These are phyloP conservation scores for Aschersonia sp. DNA, from an alignment of 2,329 filamentous ascomycete species.

Conservation along the genomic window DNA sequence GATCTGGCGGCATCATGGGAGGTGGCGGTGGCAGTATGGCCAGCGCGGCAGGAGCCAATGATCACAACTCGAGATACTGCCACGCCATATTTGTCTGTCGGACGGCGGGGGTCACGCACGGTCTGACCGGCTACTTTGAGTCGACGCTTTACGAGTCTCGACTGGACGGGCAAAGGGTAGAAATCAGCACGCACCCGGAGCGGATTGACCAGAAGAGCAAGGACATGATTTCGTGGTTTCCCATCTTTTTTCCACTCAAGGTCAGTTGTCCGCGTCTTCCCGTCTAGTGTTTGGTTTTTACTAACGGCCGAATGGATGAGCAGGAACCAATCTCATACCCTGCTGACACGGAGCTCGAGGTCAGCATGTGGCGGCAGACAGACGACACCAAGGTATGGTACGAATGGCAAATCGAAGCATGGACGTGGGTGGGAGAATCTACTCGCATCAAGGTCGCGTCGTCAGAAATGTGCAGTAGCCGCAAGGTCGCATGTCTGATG, in stretches of 20 bases:
- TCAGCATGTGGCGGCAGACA: conserved; percentile 93
- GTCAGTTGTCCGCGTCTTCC: conserved; percentile 30
- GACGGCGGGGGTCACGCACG: conserved; percentile 74
- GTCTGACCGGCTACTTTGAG: conserved; percentile 90
- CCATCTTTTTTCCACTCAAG: conserved; percentile 94
- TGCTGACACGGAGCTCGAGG: conserved; percentile 68
- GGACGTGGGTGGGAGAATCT: conserved; percentile 45
- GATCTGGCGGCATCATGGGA: conserved; percentile 48
- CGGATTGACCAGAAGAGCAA: conserved; percentile 86
- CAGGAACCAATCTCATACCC: conserved; percentile 79
- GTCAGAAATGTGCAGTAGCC: conserved; percentile 54
- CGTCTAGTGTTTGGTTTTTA: not conserved
- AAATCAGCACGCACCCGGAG: conserved; percentile 85
- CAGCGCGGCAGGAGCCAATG: conserved; percentile 68
- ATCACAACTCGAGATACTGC: conserved; percentile 78
- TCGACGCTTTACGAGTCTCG: conserved; percentile 69
- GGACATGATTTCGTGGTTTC: conserved; percentile 99
- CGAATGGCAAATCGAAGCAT: conserved; percentile 91
- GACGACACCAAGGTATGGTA: conserved; percentile 97
- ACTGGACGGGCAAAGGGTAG: conserved; percentile 41
- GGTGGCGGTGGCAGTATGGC: conserved; percentile 60
- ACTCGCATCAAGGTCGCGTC: conserved; percentile 50
- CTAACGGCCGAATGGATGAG: conserved; percentile 3
- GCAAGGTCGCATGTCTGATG: conserved; percentile 59
- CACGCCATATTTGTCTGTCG: conserved; percentile 65